phyloP scores from a whole-genome alignment of 148 eudicot genomes.

The Silene latifolia region DNA sequence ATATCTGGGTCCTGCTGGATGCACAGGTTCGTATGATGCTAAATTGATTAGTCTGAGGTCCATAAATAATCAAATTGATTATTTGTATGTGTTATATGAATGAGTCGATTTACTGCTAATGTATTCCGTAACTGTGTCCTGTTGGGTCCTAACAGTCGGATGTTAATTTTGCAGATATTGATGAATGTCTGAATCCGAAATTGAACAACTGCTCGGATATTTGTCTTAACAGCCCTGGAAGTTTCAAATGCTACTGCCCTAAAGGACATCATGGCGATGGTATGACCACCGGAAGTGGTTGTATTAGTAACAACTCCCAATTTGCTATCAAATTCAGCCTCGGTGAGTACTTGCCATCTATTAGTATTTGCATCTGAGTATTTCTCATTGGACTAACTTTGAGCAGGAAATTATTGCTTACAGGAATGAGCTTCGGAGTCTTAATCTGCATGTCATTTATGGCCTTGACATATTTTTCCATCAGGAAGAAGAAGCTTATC shows the following conservation, averaged over 20 bases:
- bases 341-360: background rate
- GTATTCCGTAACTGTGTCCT: background rate
- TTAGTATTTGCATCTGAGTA: too few relatives aligned
- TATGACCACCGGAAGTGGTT: conserved; percentile 9
- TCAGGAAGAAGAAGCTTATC: background rate
- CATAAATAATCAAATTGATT: too few relatives aligned
- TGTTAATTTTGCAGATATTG: conserved; percentile 10
- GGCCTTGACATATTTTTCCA: conserved; percentile 1
- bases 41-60: too few relatives aligned
- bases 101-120: too few relatives aligned
- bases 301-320: background rate
- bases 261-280: conserved; percentile 18
- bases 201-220: conserved; percentile 12
- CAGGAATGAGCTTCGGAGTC: conserved; percentile 18
- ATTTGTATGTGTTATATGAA: too few relatives aligned
- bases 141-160: background rate
- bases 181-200: conserved; percentile 5
- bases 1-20: background rate
- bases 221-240: conserved; percentile 7
- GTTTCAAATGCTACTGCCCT: conserved; percentile 18
- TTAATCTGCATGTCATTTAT: background rate
- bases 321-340: conserved; percentile 13
- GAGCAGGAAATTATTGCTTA: background rate
- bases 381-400: background rate
- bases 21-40: conserved; percentile 2